Base-by-base conservation (phyloP, 2,329 filamentous ascomycete genomes). In the Kalaharituber pfeilii region DNA sequence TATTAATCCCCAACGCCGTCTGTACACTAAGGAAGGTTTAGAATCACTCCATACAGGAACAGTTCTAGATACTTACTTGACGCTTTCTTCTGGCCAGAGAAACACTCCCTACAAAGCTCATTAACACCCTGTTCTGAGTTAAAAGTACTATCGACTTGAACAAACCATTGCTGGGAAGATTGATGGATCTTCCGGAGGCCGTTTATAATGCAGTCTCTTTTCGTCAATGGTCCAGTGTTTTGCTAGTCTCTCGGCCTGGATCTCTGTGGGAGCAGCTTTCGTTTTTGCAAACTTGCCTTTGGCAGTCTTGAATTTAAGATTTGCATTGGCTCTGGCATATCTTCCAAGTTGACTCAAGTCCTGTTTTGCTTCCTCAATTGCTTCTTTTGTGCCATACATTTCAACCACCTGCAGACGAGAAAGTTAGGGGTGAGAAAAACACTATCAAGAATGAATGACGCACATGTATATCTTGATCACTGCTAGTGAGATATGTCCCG, bases 311-410 rank as follows among this genome's bases (percentile, higher is more conserved):
- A 15, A 47, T 39, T 5, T n/a, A 51, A 1, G 47, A 30, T 18
- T 61, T 59, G 18, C 62, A 44, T 8, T 60, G 54, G 20, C 51
- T 56, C 28, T 60, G 51, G 61, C 57, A 51, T 61, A 59, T 25
- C 61, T 58, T 42, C 57, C 55, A 26, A 64, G 50, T 27, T 55
- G 55, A n/a, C 60, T 51, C n/a, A 64, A 56, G 50, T 62, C 60
- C 2, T 52, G 51, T 39, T 58, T 62, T 2, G 62, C 62, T 11
- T 47, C 52, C 11, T 54, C 54, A n/a, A 64, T 56, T 11, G 59
- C 56, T 20, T 57, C 45, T 18, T 52, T 50, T 24, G 52, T 56
- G 7, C 62, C 62, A 62, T 62, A 64, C 49, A 64, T 62, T 15
- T 50, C 42, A 1, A 64, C 53, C 44, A 53, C 50, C 60, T 62